phyloP scores from a whole-genome alignment of 2,329 filamentous ascomycete genomes.

The Cytospora schulzeri region DNA sequence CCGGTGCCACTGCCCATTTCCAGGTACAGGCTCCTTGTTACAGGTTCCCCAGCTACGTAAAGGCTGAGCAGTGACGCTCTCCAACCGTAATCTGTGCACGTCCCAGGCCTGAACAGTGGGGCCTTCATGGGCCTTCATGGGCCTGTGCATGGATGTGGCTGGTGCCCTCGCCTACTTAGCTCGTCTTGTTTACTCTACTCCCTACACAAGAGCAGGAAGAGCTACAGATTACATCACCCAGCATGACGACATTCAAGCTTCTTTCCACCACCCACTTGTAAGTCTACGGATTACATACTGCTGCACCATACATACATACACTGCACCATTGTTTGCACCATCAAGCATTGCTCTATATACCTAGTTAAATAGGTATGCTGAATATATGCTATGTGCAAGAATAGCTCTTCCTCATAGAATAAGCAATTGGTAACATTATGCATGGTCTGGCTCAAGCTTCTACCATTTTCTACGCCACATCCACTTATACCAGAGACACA shows the following conservation, averaged over 20 bases:
- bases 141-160: neutral
- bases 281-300: neutral
- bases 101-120: neutral
- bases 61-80: conserved; percentile 9
- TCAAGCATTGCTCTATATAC: too few relatives aligned
- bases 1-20: neutral
- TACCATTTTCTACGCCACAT: too few relatives aligned
- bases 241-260: conserved; percentile 1
- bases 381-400: too few relatives aligned
- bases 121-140: neutral
- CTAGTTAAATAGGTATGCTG: too few relatives aligned
- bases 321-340: too few relatives aligned
- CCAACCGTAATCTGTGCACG: conserved; percentile 8
- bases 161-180: neutral
- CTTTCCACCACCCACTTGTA: neutral
- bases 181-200: neutral
- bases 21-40: neutral
- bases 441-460: too few relatives aligned
- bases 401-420: too few relatives aligned
- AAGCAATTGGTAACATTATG: too few relatives aligned
- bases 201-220: too few relatives aligned
- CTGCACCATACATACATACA: neutral
- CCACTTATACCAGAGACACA: too few relatives aligned
- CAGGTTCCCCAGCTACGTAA: neutral
- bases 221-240: neutral